A percentile compares a stretch with the other conserved stretches of the same genome.
These are phyloP conservation scores for Sechiopsis laciniata DNA, from an alignment of 306 rosid species.

Conservation along the genomic window DNA sequence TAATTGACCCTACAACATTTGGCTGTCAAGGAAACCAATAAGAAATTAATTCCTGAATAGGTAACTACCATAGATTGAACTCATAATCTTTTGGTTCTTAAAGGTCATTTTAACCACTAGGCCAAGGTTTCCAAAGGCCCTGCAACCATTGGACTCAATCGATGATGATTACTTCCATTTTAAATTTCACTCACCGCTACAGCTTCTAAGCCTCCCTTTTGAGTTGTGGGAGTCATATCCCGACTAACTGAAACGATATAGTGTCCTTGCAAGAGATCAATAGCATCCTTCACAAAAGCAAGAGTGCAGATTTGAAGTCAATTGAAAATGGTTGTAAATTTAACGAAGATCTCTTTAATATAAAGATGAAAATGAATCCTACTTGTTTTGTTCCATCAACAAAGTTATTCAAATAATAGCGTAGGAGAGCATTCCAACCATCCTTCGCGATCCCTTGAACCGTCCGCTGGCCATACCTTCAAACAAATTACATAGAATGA, in stretches of 20 bases:
- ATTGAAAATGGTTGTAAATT: constrained; percentile 1
- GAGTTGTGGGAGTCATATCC: constrained; percentile 59
- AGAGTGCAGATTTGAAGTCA: constrained; percentile 27
- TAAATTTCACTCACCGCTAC: constrained; percentile 67
- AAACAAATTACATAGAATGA: constrained; percentile 32
- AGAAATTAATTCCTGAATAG: no score
- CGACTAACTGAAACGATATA: constrained; percentile 76
- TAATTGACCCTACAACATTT: no score
- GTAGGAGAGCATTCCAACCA: constrained; percentile 65
- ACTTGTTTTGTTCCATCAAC: constrained; percentile 89
- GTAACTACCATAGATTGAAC: no score
- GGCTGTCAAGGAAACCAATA: no score
- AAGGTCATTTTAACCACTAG: no score
- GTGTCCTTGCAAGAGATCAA: constrained; percentile 97
- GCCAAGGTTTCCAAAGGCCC: no score
- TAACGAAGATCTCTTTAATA: constrained; percentile 2
- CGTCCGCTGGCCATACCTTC: constrained; percentile 83
- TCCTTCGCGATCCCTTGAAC: constrained; percentile 67
- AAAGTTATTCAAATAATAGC: constrained; percentile 85
- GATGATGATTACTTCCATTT: not conserved
- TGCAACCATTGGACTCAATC: no score
- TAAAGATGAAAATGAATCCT: constrained; percentile 27
- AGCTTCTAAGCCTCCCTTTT: constrained; percentile 86
- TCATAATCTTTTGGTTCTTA: no score
- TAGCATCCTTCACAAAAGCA: constrained; percentile 64